Conservation (phyloP, 2,329 filamentous ascomycete genomes). For the Colletotrichum truncatum region DNA sequence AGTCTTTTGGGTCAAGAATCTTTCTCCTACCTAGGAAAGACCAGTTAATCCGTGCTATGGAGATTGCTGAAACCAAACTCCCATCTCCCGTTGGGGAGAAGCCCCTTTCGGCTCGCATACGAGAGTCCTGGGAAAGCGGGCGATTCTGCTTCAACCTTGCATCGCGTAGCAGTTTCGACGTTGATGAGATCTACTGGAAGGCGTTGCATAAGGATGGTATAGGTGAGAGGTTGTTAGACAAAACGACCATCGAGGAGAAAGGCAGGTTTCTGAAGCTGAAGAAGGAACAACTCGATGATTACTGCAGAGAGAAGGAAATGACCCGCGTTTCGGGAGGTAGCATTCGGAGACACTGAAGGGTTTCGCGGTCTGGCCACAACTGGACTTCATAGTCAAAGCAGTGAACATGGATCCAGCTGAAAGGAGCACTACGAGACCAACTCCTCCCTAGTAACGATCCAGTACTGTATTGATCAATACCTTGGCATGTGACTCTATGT, state of each 20-base stretch:
- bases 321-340: no score
- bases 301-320: background rate
- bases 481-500: no score
- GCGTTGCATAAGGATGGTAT: constrained; percentile 31
- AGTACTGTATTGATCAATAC: no score
- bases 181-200: constrained; percentile 45
- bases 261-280: background rate
- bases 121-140: constrained; percentile 43
- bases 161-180: constrained; percentile 45
- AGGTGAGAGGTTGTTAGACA: background rate
- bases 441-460: no score
- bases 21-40: no score
- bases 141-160: constrained; percentile 49
- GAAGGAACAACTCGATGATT: background rate
- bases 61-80: constrained; percentile 36
- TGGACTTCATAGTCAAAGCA: no score
- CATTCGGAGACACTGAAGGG: no score
- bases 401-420: no score
- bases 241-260: background rate
- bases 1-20: no score
- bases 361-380: no score
- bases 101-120: constrained; percentile 39
- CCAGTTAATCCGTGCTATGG: constrained; percentile 46
- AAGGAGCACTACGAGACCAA: no score
- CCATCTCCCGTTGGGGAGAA: background rate